These are phyloP conservation scores for Ceratobasidium sp. DNA, from an alignment of 1,284 basidiomycete genomes.

Conservation along the genomic window DNA sequence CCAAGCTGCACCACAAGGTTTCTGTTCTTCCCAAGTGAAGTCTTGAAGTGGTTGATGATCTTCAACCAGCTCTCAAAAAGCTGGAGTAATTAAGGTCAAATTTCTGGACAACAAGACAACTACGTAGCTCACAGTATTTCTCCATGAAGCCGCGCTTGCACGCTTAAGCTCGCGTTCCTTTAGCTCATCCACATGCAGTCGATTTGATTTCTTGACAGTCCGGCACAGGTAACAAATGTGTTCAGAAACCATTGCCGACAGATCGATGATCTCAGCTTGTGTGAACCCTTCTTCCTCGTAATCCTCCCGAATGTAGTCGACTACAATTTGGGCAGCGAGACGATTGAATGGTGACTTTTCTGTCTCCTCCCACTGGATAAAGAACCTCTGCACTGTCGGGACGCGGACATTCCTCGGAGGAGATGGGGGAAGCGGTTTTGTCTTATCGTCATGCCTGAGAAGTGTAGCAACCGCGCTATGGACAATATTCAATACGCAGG, in stretches of 20 bases:
- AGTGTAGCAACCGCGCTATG: background rate
- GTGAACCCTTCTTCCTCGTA: background rate
- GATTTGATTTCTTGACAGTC: background rate
- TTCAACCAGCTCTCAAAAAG: background rate
- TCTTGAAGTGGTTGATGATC: background rate
- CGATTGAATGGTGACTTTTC: background rate
- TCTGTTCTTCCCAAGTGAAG: background rate
- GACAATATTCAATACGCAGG: background rate
- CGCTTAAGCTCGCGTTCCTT: background rate
- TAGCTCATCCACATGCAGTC: background rate
- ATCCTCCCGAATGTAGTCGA: background rate
- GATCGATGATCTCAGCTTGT: background rate
- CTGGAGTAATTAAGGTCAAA: background rate
- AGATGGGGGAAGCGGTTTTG: background rate
- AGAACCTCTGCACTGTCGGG: background rate
- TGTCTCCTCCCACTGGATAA: slow-evolving; percentile 5
- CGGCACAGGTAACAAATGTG: slow-evolving; percentile 6
- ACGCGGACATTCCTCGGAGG: background rate
- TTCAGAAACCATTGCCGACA: background rate
- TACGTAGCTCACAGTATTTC: background rate
- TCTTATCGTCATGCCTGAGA: background rate
- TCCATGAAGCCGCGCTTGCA: background rate
- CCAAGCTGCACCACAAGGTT: background rate
- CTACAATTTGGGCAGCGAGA: background rate
- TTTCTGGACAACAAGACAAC: background rate